phyloP scores from a whole-genome alignment of 1,284 basidiomycete species.

The Rhizoctonia solani region DNA sequence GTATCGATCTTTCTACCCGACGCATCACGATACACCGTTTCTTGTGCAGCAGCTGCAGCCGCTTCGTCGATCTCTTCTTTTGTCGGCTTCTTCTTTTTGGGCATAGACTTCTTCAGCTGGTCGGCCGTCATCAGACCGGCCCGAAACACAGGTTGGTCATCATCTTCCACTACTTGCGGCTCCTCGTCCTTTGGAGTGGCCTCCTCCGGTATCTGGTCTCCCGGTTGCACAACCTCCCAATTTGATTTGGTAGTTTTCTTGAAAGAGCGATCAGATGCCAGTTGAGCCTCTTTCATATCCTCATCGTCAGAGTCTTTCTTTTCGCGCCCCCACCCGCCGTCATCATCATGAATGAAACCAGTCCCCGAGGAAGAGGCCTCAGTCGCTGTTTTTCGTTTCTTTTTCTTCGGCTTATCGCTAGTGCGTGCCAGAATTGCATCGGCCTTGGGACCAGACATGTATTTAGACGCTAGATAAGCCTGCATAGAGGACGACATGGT shows the following conservation, averaged over 20 bases:
- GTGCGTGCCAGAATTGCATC: conserved; percentile 86
- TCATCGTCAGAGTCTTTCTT: conserved; percentile 51
- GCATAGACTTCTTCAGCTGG: conserved; percentile 59
- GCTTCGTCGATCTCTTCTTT: conserved; percentile 55
- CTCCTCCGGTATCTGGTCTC: conserved; percentile 62
- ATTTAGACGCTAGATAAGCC: conserved; percentile 79
- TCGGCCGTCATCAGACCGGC: conserved; percentile 77
- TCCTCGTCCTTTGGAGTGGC: conserved; percentile 68
- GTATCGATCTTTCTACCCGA: conserved; percentile 88
- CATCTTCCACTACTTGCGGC: conserved; percentile 62
- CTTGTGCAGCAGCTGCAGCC: conserved; percentile 67
- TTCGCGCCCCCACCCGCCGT: conserved; percentile 53
- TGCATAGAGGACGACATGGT: conserved; percentile 52
- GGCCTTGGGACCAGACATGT: conserved; percentile 97
- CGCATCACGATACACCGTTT: conserved; percentile 94
- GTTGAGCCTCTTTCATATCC: conserved; percentile 51
- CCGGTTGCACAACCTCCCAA: conserved; percentile 50
- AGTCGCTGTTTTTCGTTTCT: conserved; percentile 65
- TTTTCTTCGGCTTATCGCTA: conserved; percentile 61
- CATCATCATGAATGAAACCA: conserved; percentile 58
- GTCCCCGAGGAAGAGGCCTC: conserved; percentile 46
- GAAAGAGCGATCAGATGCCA: conserved; percentile 71
- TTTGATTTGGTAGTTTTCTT: conserved; percentile 62
- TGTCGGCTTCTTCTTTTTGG: conserved; percentile 45
- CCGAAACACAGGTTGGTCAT: conserved; percentile 52